These are phyloP conservation scores for Lachnellula subtilissima DNA, from an alignment of 2,329 filamentous ascomycete species.

Conservation along the genomic window DNA sequence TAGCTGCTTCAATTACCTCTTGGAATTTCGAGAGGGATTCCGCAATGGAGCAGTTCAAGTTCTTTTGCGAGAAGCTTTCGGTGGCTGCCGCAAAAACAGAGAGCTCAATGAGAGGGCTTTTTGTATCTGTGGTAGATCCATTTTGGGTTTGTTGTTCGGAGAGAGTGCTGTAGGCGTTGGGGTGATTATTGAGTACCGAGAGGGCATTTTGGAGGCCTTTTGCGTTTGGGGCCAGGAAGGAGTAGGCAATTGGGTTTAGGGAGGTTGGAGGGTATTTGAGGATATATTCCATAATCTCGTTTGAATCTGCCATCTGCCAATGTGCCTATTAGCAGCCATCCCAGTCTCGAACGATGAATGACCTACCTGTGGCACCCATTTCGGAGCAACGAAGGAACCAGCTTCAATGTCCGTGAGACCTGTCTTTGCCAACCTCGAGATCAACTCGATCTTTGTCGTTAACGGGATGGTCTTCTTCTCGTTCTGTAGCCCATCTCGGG, in stretches of 20 bases:
- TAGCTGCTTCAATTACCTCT: conserved; percentile 64
- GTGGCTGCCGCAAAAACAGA: conserved; percentile 80
- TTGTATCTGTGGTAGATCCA: conserved; percentile 2
- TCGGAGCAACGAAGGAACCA: conserved; percentile 76
- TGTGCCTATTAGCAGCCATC: not conserved
- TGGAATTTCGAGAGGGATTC: conserved; percentile 67
- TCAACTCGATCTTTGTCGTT: conserved; percentile 70
- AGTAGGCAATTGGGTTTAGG: conserved; percentile 60
- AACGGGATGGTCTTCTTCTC: conserved; percentile 68
- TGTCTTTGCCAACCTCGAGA: conserved; percentile 62
- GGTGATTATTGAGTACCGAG: conserved; percentile 49
- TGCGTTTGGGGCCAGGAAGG: conserved; percentile 74
- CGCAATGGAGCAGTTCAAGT: conserved; percentile 75
- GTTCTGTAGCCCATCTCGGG: conserved; percentile 83
- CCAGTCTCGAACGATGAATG: not conserved
- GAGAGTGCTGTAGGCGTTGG: conserved; percentile 47
- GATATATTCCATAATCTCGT: conserved; percentile 66
- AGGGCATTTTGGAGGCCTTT: conserved; percentile 65
- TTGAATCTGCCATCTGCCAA: conserved; percentile 70
- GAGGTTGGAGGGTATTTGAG: conserved; percentile 53
- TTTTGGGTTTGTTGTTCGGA: conserved; percentile 28
- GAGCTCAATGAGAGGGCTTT: conserved; percentile 54
- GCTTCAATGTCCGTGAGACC: conserved; percentile 73
- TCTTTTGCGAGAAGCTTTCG: conserved; percentile 73
- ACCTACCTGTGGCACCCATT: conserved; percentile 75